These are phyloP conservation scores for Nitzschia sp. DNA, from an alignment of 108 stramenopile species.

Conservation along the genomic window DNA sequence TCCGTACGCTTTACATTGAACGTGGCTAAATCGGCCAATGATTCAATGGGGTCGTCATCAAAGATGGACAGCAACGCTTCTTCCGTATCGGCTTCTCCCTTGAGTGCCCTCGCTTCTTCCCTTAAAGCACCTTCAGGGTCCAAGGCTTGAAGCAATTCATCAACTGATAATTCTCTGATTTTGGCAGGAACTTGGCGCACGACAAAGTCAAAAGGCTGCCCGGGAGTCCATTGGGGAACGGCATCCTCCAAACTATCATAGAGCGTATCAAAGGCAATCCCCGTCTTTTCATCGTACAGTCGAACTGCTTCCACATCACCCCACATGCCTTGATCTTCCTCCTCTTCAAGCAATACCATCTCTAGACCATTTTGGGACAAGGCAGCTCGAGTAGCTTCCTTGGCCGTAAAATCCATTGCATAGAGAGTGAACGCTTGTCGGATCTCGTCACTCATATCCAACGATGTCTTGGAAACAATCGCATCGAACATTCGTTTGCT, in stretches of 20 bases:
- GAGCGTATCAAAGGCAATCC: constrained; percentile 21
- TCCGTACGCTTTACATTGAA: constrained; percentile 60
- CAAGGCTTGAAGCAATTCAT: constrained; percentile 61
- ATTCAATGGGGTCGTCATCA: constrained; percentile 41
- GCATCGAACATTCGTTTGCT: constrained; percentile 68
- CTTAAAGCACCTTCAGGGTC: constrained; percentile 78
- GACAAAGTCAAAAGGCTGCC: constrained; percentile 79
- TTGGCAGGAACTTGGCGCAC: constrained; percentile 75
- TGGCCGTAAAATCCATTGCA: constrained; percentile 84
- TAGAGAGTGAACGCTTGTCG: constrained; percentile 49
- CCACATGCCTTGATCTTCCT: constrained; percentile 78
- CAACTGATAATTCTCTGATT: constrained; percentile 56
- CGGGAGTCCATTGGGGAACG: constrained; percentile 70
- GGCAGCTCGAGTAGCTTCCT: constrained; percentile 80
- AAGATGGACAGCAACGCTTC: constrained; percentile 38
- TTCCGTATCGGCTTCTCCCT: constrained; percentile 36
- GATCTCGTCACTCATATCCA: constrained; percentile 51
- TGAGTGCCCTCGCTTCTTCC: constrained; percentile 53
- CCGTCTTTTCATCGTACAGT: constrained; percentile 51
- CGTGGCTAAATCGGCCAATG: constrained; percentile 53
- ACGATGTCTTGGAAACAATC: constrained; percentile 33
- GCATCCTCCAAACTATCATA: constrained; percentile 71
- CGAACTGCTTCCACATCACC: constrained; percentile 68
- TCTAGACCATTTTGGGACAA: constrained; percentile 71
- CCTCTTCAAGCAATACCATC: constrained; percentile 57